A percentile compares a stretch with the other conserved stretches of the same genome.
phyloP scores from a whole-genome alignment of 352 stramenopile species.

The Lagenidium giganteum region DNA sequence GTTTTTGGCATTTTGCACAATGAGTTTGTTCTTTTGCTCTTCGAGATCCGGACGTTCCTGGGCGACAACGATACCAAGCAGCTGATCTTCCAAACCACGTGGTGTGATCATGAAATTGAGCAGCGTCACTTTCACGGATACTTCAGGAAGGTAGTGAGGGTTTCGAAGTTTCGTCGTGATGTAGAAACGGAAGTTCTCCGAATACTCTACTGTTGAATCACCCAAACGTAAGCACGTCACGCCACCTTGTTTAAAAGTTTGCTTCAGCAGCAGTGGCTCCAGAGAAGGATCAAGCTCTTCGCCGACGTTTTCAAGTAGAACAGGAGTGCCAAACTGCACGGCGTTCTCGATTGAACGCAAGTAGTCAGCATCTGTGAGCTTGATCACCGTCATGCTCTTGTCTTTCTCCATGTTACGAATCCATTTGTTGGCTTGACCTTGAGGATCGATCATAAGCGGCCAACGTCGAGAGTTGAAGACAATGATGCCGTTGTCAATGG shows the following conservation, averaged over 20 bases:
- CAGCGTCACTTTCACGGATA: constrained; percentile 91
- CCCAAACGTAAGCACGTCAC: constrained; percentile 90
- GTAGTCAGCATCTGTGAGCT: constrained; percentile 91
- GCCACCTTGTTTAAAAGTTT: constrained; percentile 93
- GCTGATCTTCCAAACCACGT: constrained; percentile 88
- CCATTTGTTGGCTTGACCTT: constrained; percentile 95
- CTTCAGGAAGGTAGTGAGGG: constrained; percentile 91
- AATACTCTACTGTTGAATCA: constrained; percentile 91
- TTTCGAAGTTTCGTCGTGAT: constrained; percentile 93
- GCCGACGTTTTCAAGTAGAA: constrained; percentile 91
- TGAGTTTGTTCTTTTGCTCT: constrained; percentile 91
- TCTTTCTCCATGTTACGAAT: constrained; percentile 94
- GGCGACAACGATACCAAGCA: constrained; percentile 91
- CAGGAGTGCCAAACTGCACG: constrained; percentile 89
- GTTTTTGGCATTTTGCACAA: constrained; percentile 90
- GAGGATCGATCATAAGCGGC: constrained; percentile 95
- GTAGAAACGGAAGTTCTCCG: constrained; percentile 91
- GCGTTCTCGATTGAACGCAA: constrained; percentile 91
- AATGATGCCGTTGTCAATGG: constrained; percentile 94
- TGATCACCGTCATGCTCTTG: constrained; percentile 90
- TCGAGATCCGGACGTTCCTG: constrained; percentile 91
- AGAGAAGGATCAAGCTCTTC: constrained; percentile 92
- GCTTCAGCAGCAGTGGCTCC: constrained; percentile 91
- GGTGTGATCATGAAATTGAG: constrained; percentile 97
- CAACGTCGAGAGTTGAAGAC: constrained; percentile 92